These are phyloP conservation scores for Lagenidium sp. DNA, from an alignment of 352 stramenopile species.

Conservation along the genomic window DNA sequence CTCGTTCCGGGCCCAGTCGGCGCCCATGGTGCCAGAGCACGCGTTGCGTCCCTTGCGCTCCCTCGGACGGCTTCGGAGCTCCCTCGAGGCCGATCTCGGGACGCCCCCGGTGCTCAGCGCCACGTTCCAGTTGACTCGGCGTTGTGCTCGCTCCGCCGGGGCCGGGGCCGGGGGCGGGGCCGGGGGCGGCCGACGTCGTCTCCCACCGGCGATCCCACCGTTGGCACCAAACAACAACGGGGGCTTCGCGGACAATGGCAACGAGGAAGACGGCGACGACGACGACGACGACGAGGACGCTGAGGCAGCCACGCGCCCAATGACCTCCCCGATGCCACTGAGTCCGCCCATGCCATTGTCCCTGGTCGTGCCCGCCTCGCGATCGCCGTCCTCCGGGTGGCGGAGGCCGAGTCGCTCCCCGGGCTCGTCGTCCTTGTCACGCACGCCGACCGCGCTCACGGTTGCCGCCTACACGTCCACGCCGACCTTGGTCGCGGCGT, in stretches of 20 bases:
- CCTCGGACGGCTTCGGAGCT: not conserved
- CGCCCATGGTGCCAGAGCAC: not conserved
- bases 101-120: slow-evolving; percentile 19
- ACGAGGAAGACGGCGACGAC: not conserved
- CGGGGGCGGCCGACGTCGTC: too few relatives aligned
- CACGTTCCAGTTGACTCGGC: slow-evolving; percentile 26
- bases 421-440: too few relatives aligned
- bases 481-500: too few relatives aligned
- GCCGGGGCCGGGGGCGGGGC: too few relatives aligned
- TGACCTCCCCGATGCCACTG: too few relatives aligned
- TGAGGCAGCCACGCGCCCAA: too few relatives aligned
- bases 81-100: not conserved
- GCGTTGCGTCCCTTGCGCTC: not conserved
- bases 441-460: too few relatives aligned
- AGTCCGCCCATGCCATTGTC: too few relatives aligned
- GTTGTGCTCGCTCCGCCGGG: too few relatives aligned
- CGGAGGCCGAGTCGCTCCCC: not conserved
- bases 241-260: not conserved
- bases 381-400: not conserved
- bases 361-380: too few relatives aligned
- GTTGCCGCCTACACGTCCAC: not conserved
- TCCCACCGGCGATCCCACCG: slow-evolving; percentile 1
- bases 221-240: not conserved
- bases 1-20: too few relatives aligned
- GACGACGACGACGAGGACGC: not conserved